Percentiles rank a stretch among this genome's conserved stretches.
These are phyloP conservation scores for Marchantia paleacea DNA, from an alignment of 225 moss, liverwort and hornwort genomes.

Conservation along the genomic window DNA sequence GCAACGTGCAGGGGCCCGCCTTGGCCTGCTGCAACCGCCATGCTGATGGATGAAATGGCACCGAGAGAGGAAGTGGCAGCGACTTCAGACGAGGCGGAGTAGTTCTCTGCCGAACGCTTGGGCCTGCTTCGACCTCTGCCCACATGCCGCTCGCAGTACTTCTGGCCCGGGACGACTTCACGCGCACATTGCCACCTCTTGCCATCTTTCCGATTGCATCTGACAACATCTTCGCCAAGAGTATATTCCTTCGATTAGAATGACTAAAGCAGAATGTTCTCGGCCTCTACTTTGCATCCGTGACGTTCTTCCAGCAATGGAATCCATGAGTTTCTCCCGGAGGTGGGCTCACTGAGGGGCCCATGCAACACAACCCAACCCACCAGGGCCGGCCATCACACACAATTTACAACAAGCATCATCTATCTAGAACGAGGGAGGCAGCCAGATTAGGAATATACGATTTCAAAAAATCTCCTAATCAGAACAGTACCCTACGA, in stretches of 20 bases:
- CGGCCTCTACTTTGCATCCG: background rate
- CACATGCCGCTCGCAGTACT: constrained; percentile 93
- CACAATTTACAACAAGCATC: background rate
- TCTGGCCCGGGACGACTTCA: constrained; percentile 88
- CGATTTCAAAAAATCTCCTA: background rate
- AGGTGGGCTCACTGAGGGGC: background rate
- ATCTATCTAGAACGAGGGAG: background rate
- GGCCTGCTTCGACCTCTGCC: constrained; percentile 68
- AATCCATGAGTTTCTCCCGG: background rate
- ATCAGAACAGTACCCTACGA: no score
- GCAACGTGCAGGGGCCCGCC: constrained; percentile 21
- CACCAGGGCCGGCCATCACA: background rate
- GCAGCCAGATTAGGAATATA: background rate
- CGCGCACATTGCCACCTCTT: constrained; percentile 95
- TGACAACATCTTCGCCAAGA: constrained; percentile 46
- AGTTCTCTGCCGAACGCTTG: constrained; percentile 36
- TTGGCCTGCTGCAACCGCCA: constrained; percentile 31
- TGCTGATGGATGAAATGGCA: constrained; percentile 42
- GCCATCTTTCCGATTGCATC: constrained; percentile 65
- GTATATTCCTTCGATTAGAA: background rate
- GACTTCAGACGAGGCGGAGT: constrained; percentile 46
- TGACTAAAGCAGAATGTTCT: no score
- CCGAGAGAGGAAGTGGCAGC: constrained; percentile 38
- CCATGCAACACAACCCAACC: background rate
- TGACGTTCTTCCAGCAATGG: background rate